A percentile compares a stretch with the other conserved stretches of the same genome.
Evolutionary conservation across 75 land plant species (phyloP).

Genomic region (Larix kaempferi): DNA sequence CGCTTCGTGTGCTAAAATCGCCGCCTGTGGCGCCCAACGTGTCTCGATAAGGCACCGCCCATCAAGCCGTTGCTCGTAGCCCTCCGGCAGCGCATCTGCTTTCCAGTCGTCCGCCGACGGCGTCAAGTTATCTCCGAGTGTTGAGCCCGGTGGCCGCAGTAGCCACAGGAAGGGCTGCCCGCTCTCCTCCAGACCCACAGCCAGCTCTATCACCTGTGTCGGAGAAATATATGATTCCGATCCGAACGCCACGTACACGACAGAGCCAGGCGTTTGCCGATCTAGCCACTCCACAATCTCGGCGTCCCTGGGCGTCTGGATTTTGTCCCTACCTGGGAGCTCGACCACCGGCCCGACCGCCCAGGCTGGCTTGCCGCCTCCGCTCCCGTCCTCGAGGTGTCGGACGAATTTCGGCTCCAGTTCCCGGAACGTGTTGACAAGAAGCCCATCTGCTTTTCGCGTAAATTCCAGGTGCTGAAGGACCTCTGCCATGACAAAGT

Average conservation of each 20-base stretch:
- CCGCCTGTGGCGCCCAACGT: constrained; percentile 42
- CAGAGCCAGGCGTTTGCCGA: neutral
- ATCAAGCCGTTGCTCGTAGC: neutral
- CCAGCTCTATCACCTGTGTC: neutral
- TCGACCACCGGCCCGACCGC: neutral
- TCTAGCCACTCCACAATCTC: neutral
- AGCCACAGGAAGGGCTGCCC: neutral
- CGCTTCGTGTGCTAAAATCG: constrained; percentile 33
- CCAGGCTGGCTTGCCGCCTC: neutral
- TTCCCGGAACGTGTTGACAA: neutral
- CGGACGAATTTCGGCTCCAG: neutral
- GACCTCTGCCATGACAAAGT: neutral
- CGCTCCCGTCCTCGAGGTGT: neutral
- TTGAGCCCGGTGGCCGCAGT: constrained; percentile 15
- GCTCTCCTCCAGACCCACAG: neutral
- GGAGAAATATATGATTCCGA: neutral
- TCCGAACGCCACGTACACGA: constrained; percentile 1
- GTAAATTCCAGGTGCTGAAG: neutral
- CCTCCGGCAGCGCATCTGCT: constrained; percentile 19
- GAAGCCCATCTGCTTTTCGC: neutral
- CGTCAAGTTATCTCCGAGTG: constrained; percentile 34
- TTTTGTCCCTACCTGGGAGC: neutral
- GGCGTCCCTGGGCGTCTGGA: neutral
- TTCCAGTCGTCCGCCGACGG: constrained; percentile 30
- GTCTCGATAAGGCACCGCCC: neutral